phyloP scores from a whole-genome alignment of 1,284 basidiomycete species.

The Leccinum angustisporum region DNA sequence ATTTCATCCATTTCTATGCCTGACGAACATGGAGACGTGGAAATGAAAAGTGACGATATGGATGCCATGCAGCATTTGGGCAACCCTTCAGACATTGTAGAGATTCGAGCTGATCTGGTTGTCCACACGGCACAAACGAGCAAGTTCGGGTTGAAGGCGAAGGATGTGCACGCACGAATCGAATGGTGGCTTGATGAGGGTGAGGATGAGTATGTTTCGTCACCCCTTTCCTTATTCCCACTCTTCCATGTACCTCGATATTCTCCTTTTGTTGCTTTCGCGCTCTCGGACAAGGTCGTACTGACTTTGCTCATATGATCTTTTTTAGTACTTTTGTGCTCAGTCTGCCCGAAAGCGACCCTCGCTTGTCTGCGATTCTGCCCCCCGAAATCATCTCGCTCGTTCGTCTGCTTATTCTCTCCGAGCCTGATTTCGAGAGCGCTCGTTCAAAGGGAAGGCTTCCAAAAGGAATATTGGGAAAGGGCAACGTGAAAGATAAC shows the following conservation, averaged over 20 bases:
- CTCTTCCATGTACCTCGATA: neutral
- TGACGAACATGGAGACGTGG: conserved; percentile 36
- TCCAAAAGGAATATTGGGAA: conserved; percentile 63
- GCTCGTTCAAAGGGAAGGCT: conserved; percentile 68
- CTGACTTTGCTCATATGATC: conserved; percentile 6
- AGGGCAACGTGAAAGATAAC: conserved; percentile 39
- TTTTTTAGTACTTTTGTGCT: conserved; percentile 23
- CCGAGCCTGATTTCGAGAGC: conserved; percentile 64
- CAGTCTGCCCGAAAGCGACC: conserved; percentile 3
- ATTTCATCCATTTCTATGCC: conserved; percentile 22
- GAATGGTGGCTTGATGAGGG: conserved; percentile 92
- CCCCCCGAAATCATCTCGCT: conserved; percentile 69
- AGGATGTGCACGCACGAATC: conserved; percentile 53
- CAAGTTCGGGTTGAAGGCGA: conserved; percentile 14
- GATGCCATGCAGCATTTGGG: conserved; percentile 31
- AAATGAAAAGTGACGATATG: conserved; percentile 11
- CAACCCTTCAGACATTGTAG: conserved; percentile 88
- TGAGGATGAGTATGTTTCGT: conserved; percentile 78
- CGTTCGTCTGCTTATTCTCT: conserved; percentile 64
- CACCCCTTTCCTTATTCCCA: conserved; percentile 14
- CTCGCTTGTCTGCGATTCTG: conserved; percentile 46
- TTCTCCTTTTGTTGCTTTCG: neutral
- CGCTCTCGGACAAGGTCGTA: neutral
- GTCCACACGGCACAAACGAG: conserved; percentile 46
- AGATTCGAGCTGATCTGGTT: conserved; percentile 80